Evolutionary conservation across 2,329 filamentous ascomycete genomes (phyloP).

Genomic region (Apiospora marii): DNA sequence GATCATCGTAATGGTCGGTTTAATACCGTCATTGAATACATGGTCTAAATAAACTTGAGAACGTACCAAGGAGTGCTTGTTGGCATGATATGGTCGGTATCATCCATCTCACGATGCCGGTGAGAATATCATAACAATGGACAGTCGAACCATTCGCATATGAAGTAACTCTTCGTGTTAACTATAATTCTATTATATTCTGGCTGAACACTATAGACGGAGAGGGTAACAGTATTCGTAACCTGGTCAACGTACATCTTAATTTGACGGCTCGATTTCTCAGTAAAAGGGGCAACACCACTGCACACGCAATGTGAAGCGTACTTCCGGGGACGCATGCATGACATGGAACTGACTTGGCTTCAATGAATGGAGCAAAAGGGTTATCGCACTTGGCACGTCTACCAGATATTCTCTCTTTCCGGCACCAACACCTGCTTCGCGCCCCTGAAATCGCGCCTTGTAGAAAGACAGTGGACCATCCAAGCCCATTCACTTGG

Average conservation of each 20-base stretch:
- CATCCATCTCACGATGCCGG: not conserved
- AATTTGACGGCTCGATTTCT: too few species aligned
- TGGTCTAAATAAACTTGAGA: not conserved
- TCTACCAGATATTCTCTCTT: not conserved
- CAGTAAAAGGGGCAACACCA: not conserved
- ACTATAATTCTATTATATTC: too few species aligned
- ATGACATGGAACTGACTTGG: not conserved
- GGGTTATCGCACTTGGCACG: not conserved
- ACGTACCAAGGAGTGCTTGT: not conserved
- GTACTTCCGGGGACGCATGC: not conserved
- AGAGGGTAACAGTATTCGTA: too few species aligned
- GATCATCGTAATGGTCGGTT: not conserved
- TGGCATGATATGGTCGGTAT: not conserved
- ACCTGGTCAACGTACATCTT: too few species aligned
- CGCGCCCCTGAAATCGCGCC: too few species aligned
- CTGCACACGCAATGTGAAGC: not conserved
- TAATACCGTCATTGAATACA: not conserved
- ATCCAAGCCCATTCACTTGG: not conserved
- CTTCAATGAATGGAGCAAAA: not conserved
- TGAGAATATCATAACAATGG: not conserved
- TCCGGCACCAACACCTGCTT: not conserved
- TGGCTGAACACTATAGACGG: too few species aligned
- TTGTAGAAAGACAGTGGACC: too few species aligned
- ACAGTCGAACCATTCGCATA: not conserved
- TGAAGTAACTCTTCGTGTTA: too few species aligned